Conservation (phyloP, 2,329 filamentous ascomycete species). For the Diaporthe velutina region DNA sequence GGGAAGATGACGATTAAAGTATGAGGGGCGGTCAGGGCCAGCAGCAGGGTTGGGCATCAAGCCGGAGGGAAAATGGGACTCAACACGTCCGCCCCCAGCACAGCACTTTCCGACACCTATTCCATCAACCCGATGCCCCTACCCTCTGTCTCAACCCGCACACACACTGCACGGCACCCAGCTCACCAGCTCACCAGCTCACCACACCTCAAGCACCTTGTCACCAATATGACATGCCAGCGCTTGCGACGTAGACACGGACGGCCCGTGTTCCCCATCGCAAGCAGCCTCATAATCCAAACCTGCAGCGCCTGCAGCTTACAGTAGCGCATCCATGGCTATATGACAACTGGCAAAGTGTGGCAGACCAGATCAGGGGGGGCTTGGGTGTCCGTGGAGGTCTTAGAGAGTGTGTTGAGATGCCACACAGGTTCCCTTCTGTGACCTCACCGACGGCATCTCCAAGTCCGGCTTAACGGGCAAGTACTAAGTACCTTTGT, state of each 20-base stretch:
- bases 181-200: too few species aligned
- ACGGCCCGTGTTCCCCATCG: slow-evolving; percentile 21
- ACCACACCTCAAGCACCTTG: not conserved
- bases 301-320: slow-evolving; percentile 30
- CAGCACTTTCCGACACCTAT: slow-evolving; percentile 10
- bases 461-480: not conserved
- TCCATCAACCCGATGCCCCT: slow-evolving; percentile 22
- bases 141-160: slow-evolving; percentile 16
- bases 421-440: slow-evolving; percentile 5
- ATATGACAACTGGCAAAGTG: slow-evolving; percentile 34
- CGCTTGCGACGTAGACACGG: slow-evolving; percentile 32
- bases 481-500: not conserved
- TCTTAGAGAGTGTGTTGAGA: slow-evolving; percentile 5
- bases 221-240: slow-evolving; percentile 19
- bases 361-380: slow-evolving; percentile 29
- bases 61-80: slow-evolving; percentile 7
- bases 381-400: not conserved
- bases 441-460: slow-evolving; percentile 31
- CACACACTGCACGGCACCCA: slow-evolving; percentile 10
- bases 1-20: slow-evolving; percentile 32
- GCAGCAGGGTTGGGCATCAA: slow-evolving; percentile 38
- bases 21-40: slow-evolving; percentile 33
- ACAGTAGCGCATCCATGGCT: slow-evolving; percentile 34
- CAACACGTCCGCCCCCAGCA: slow-evolving; percentile 5
- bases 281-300: slow-evolving; percentile 28